phyloP scores from a whole-genome alignment of 23 red algal species.

The Gracilaria vermiculophylla region DNA sequence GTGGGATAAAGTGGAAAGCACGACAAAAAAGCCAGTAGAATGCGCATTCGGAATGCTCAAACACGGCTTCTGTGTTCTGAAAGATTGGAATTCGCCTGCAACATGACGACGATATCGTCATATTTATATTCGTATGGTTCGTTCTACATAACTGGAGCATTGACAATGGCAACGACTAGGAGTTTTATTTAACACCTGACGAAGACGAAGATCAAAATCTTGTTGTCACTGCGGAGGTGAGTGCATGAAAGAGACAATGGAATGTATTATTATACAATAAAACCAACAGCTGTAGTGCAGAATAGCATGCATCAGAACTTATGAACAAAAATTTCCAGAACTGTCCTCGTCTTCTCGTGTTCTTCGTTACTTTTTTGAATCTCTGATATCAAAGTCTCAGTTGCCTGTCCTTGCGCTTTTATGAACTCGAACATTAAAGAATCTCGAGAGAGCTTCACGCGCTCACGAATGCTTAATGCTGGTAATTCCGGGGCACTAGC shows the following conservation, averaged over 20 bases:
- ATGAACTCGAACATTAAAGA: not conserved
- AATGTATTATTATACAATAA: not conserved
- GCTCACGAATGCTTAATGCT: not conserved
- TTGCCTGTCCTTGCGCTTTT: not conserved
- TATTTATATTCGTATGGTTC: not conserved
- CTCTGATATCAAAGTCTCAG: not conserved
- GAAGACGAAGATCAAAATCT: not conserved
- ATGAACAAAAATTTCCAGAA: slow-evolving; percentile 8
- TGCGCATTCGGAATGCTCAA: slow-evolving; percentile 39
- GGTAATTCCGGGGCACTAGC: not conserved
- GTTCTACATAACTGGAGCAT: slow-evolving; percentile 16
- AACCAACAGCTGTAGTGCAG: not conserved
- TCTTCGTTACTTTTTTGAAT: not conserved
- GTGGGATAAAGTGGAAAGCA: not conserved
- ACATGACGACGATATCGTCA: slow-evolving; percentile 16
- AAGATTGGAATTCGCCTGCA: not conserved
- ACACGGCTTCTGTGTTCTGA: not conserved
- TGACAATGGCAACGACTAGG: not conserved
- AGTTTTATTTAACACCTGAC: not conserved
- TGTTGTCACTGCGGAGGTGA: not conserved
- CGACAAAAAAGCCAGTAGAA: slow-evolving; percentile 1
- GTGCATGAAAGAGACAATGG: not conserved
- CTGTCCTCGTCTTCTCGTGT: not conserved
- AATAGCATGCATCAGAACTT: not conserved
- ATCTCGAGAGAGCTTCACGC: not conserved